phyloP scores from a whole-genome alignment of 164 flowering plant genomes.

The Nymphaea thermarum region DNA sequence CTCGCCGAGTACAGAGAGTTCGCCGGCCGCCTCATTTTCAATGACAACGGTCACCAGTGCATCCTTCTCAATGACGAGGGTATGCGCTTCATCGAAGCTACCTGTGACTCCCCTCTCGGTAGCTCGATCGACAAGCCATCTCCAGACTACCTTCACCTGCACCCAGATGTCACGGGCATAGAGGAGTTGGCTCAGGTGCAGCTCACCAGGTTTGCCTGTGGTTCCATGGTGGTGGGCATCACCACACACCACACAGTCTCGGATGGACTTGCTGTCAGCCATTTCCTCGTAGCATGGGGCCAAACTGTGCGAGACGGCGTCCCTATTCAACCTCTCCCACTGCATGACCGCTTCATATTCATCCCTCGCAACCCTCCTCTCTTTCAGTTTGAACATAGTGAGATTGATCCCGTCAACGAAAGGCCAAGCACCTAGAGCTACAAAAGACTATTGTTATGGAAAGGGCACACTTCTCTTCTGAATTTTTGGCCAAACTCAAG shows the following conservation, averaged over 20 bases:
- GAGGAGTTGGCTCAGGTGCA: slow-evolving; percentile 14
- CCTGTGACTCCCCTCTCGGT: slow-evolving; percentile 2
- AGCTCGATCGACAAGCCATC: background rate
- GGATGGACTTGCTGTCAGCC: slow-evolving; percentile 20
- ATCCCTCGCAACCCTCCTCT: slow-evolving; percentile 17
- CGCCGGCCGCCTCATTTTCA: no score
- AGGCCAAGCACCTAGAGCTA: background rate
- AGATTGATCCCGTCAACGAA: slow-evolving; percentile 6
- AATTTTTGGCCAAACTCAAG: no score
- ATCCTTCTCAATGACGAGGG: no score
- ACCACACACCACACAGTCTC: slow-evolving; percentile 20
- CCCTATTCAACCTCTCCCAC: slow-evolving; percentile 10
- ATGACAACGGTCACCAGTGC: no score
- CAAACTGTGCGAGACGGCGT: slow-evolving; percentile 16
- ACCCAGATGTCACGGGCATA: slow-evolving; percentile 6
- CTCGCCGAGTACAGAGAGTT: no score
- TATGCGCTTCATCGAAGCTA: background rate
- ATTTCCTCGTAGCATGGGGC: slow-evolving; percentile 24
- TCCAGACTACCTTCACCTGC: background rate
- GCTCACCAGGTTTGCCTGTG: slow-evolving; percentile 26
- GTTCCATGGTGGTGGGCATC: slow-evolving; percentile 18
- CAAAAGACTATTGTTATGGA: no score
- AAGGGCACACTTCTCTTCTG: slow-evolving; percentile 7
- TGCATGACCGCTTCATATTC: slow-evolving; percentile 17
- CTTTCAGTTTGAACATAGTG: slow-evolving; percentile 16